Conservation (phyloP, 345 rosid genomes). For the Melaleuca alternifolia region DNA sequence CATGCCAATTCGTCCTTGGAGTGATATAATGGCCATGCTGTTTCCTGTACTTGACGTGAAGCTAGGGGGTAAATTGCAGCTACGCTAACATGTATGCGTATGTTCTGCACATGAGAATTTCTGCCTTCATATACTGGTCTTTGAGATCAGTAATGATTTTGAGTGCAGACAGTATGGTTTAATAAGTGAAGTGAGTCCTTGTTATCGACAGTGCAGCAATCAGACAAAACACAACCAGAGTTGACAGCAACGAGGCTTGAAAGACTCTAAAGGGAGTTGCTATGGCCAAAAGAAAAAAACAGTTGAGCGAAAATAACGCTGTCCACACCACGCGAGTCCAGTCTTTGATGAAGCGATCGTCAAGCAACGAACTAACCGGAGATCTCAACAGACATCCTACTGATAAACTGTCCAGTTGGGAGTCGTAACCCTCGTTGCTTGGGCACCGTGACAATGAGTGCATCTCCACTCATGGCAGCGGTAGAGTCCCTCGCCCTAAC, state of each 20-base stretch:
- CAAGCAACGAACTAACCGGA: not conserved
- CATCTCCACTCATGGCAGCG: not conserved
- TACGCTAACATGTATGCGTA: not conserved
- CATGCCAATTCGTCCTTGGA: not conserved
- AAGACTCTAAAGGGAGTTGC: not conserved
- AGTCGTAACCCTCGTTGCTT: not conserved
- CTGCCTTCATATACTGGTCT: not conserved
- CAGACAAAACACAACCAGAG: not conserved
- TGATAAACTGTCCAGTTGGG: not conserved
- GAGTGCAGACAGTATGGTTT: too few relatives aligned
- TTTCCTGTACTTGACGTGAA: not conserved
- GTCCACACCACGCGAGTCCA: not conserved
- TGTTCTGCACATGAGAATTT: not conserved
- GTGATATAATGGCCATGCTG: not conserved
- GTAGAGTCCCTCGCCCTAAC: not conserved
- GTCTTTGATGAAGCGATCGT: not conserved
- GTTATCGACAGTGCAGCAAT: not conserved
- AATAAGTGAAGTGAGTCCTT: not conserved
- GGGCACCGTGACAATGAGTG: not conserved
- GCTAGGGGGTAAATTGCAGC: not conserved
- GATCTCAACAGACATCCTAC: not conserved
- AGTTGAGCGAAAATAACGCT: not conserved
- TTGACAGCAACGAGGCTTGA: not conserved
- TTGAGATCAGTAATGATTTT: not conserved
- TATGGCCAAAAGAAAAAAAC: not conserved